Base-by-base conservation (phyloP, 2,329 filamentous ascomycete genomes). In the Sclerotinia spermophila region DNA sequence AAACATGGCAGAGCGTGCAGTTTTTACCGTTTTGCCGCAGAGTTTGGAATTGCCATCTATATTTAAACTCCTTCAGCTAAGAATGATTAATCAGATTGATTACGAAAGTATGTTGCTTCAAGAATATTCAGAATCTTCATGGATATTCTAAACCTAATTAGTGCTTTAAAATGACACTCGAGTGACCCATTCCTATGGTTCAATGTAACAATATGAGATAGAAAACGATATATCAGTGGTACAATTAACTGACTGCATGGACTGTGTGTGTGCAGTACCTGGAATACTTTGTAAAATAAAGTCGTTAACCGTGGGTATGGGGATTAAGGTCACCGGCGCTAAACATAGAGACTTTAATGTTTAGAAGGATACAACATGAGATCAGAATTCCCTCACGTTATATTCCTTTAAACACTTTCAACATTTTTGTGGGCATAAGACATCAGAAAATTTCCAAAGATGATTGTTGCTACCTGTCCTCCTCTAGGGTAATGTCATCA, bases 1-100 rank as follows among this genome's bases (percentile, higher is more conserved):
- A 65, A 65, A 53, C 45, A 65, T 65, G 62, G 58, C 58, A 60
- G 24, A 59, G 59, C 56, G 24, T 59, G 61, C 61, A 51, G 21
- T 38, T 35, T 17, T 45, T 51, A 51, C n/a, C 44, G 44, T 35
- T 17, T 45, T 51, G 38, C n/a, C 44, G 44, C 44, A 24, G 51
- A 51, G 44, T 35, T 24, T 13, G 51, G 44, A 51, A 40, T 24
- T 51, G 6, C 24, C 38, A 44, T 44, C 30, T 38, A 53, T 51
- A 30, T 53, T 51, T 53, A 53, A 40, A 27, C 44, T 40, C 6
- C 15, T 45, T 40, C 24, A 40, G 33, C 15, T 45, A n/a, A 65
- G 33, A 53, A 53, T 53, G 48, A 53, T 53, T 17, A 8, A 11
- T 15, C 4, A 42, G 56, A n/a, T n/a, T n/a, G n/a, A n/a, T n/a